phyloP scores from a whole-genome alignment of 1,284 basidiomycete genomes.

The Irpex lacteus region DNA sequence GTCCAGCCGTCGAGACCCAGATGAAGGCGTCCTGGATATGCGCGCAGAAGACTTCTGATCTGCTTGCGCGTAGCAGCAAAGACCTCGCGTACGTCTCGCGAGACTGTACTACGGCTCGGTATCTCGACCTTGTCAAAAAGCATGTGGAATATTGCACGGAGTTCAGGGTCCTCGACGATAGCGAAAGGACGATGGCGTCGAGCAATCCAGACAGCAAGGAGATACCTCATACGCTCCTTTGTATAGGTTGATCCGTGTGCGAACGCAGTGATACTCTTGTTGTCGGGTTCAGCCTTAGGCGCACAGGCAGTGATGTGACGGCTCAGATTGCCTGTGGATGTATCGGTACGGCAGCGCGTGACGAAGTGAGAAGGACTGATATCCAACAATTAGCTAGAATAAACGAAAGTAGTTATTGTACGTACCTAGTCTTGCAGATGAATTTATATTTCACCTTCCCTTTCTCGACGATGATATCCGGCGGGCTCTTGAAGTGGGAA shows the following conservation, averaged over 20 bases:
- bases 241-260: slow-evolving; percentile 10
- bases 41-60: slow-evolving; percentile 7
- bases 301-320: slow-evolving; percentile 9
- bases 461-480: not conserved
- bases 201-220: slow-evolving; percentile 7
- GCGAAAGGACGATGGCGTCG: slow-evolving; percentile 16
- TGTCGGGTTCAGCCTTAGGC: not conserved
- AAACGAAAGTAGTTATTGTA: not conserved
- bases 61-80: slow-evolving; percentile 8
- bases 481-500: not conserved
- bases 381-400: not conserved
- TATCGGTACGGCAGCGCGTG: slow-evolving; percentile 3
- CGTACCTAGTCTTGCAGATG: not conserved
- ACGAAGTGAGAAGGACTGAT: not conserved
- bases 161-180: slow-evolving; percentile 16
- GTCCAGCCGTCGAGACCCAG: slow-evolving; percentile 18
- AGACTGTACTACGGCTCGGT: slow-evolving; percentile 13
- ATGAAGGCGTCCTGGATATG: slow-evolving; percentile 11
- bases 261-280: slow-evolving; percentile 4
- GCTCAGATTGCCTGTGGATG: slow-evolving; percentile 12
- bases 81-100: slow-evolving; percentile 15
- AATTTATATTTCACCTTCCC: slow-evolving; percentile 5
- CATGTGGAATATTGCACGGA: slow-evolving; percentile 14
- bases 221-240: not conserved
- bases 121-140: slow-evolving; percentile 14